Base-by-base conservation (phyloP, 495 filamentous ascomycete species). In the Neurospora africana region DNA sequence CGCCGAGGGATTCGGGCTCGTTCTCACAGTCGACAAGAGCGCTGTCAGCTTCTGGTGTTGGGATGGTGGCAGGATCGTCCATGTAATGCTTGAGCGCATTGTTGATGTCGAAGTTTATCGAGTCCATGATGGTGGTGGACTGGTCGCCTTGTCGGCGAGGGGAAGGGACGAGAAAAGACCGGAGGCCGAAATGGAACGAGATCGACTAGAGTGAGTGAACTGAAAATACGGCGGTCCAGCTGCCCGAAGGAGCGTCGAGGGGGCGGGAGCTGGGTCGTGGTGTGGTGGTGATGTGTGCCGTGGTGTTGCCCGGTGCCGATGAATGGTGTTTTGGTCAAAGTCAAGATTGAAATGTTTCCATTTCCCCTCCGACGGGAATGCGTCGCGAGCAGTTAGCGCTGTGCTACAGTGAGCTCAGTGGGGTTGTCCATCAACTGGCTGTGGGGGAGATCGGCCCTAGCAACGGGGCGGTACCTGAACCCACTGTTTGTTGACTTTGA, bases 1-100 rank as follows among this genome's bases (percentile, higher is more conserved):
- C 88, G 35, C 91, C 90, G 71, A 98, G 86, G 41, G 92, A 89
- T 76, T 98, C 94, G 17, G 93, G 92, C 74, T 97, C 95, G 72
- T 89, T 89, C 81, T 98, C 95, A 86, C 93, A 95, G 73, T 98
- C 95, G 71, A 94, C 83, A 47, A 99, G 87, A 68, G 90, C 90
- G 38, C 90, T 80, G 75, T 97, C 91, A 35, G 95, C 95, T 79
- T 97, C 94, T 38, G 91, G 88, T n/a, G 93, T 97, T 5, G 91
- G 86, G 41, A 98, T 88, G 47, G 87, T 87, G 61, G 90, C 84
- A 2, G 96, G 96, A 82, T 97, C 93, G 83, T 91, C 93, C 85
- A 97, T 91, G 82, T 99, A 98, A 78, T 91, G 87, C 85, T 97
- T 98, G 81, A 98, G 90, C 74, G 93, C 91, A 78, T 95, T 90